These are phyloP conservation scores for Ogataea nonfermentans DNA, from an alignment of 805 yeast species.

Conservation along the genomic window DNA sequence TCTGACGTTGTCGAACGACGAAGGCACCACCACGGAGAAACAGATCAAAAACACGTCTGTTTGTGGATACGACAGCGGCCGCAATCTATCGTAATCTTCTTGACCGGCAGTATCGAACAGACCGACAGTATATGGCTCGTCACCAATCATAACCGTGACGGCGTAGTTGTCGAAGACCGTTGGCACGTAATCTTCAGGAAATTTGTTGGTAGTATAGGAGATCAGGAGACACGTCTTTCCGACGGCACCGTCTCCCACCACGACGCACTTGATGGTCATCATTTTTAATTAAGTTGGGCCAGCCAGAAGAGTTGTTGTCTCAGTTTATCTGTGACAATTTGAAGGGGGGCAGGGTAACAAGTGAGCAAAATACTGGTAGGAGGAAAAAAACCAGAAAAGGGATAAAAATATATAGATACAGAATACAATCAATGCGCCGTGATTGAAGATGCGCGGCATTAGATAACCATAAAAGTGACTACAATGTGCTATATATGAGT, in stretches of 20 bases:
- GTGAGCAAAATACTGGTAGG: not conserved
- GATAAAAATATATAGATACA: not conserved
- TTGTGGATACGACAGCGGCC: slow-evolving; percentile 95
- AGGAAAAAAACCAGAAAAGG: slow-evolving; percentile 2
- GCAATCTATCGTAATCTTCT: slow-evolving; percentile 96
- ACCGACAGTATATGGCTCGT: slow-evolving; percentile 97
- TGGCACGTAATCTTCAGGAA: slow-evolving; percentile 97
- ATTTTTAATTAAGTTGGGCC: slow-evolving; percentile 28
- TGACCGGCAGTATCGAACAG: slow-evolving; percentile 98
- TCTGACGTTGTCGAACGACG: slow-evolving; percentile 94
- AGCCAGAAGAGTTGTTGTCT: slow-evolving; percentile 13
- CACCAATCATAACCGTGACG: slow-evolving; percentile 94
- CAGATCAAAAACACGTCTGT: slow-evolving; percentile 96
- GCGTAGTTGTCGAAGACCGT: slow-evolving; percentile 97
- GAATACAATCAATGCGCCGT: not conserved
- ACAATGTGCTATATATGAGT: too few species aligned
- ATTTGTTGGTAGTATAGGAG: slow-evolving; percentile 94
- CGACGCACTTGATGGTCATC: slow-evolving; percentile 88
- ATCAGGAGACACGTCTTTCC: slow-evolving; percentile 95
- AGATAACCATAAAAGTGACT: too few species aligned
- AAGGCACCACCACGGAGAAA: slow-evolving; percentile 94
- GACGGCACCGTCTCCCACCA: slow-evolving; percentile 99
- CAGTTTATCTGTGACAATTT: slow-evolving; percentile 17
- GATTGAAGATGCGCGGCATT: not conserved
- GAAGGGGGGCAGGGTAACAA: slow-evolving; percentile 13